A percentile compares a stretch with the other conserved stretches of the same genome.
Evolutionary conservation across 345 rosid genomes (phyloP).

Genomic region (Angophora floribunda): DNA sequence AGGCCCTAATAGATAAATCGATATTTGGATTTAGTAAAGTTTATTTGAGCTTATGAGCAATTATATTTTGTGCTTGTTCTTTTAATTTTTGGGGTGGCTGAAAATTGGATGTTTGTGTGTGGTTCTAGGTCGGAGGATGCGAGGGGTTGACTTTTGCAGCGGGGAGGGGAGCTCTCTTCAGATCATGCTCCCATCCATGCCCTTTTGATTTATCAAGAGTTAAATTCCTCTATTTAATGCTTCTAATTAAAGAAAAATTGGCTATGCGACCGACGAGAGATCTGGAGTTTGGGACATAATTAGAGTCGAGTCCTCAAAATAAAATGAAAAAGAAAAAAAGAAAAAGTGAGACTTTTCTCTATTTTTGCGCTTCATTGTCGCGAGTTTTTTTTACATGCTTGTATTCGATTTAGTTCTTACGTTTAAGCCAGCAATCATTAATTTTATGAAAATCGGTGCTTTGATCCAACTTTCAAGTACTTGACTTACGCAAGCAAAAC

Average conservation of each 20-base stretch:
- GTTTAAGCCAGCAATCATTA: no score
- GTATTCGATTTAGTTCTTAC: no score
- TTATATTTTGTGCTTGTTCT: neutral
- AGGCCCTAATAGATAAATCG: neutral
- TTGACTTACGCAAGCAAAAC: no score
- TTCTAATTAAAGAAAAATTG: no score
- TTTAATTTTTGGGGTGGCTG: neutral
- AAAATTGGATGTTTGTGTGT: neutral
- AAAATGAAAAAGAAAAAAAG: no score
- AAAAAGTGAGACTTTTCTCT: no score
- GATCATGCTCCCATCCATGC: constrained; percentile 36
- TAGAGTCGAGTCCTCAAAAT: no score
- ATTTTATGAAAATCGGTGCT: no score
- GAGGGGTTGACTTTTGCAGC: constrained; percentile 8
- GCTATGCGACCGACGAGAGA: neutral
- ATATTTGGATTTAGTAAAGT: no score
- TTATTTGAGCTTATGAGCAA: neutral
- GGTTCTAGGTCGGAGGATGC: constrained; percentile 8
- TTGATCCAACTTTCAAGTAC: no score
- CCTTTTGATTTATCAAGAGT: constrained; percentile 9
- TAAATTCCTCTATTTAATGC: neutral
- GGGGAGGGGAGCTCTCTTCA: constrained; percentile 21
- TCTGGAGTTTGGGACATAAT: neutral
- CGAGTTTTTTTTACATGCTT: no score
- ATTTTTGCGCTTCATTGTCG: no score